These are phyloP conservation scores for Solanum etuberosum DNA, from an alignment of 257 asterid species.

Conservation along the genomic window DNA sequence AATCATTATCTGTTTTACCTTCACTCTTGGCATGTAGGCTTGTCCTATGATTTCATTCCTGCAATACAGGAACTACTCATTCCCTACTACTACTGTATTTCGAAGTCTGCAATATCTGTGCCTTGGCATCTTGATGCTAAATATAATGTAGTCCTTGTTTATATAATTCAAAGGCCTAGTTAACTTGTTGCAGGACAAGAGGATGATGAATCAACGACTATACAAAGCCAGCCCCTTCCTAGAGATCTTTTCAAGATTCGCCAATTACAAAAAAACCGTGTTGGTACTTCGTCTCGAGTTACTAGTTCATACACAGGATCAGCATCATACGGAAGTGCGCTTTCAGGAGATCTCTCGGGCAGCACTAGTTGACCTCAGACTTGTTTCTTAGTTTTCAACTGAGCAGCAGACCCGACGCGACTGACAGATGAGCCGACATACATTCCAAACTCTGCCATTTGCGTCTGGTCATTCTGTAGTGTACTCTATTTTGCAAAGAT, in stretches of 20 bases:
- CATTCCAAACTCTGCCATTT: not conserved
- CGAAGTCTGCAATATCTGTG: not conserved
- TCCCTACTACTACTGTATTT: not conserved
- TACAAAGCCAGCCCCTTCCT: slow-evolving; percentile 81
- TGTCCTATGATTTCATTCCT: not conserved
- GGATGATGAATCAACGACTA: slow-evolving; percentile 50
- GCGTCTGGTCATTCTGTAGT: not conserved
- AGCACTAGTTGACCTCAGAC: slow-evolving; percentile 34
- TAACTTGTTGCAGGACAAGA: slow-evolving; percentile 45
- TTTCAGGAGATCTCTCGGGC: slow-evolving; percentile 84
- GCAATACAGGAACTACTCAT: not conserved
- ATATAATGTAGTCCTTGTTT: not conserved
- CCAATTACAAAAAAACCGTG: slow-evolving; percentile 67
- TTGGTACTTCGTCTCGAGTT: slow-evolving; percentile 37
- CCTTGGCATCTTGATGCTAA: not conserved
- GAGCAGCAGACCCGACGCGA: not conserved
- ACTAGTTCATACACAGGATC: slow-evolving; percentile 51
- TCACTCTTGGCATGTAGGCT: not conserved
- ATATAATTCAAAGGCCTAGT: not conserved
- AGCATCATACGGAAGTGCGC: slow-evolving; percentile 84
- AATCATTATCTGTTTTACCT: not conserved
- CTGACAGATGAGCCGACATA: not conserved
- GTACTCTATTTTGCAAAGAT: not conserved
- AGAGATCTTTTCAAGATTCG: slow-evolving; percentile 82
- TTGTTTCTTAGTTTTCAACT: not conserved